Evolutionary conservation across 2,329 filamentous ascomycete genomes (phyloP), one percentile per base, ranked within the genome.

Genomic region (Ceratocystis diversiconidia): DNA sequence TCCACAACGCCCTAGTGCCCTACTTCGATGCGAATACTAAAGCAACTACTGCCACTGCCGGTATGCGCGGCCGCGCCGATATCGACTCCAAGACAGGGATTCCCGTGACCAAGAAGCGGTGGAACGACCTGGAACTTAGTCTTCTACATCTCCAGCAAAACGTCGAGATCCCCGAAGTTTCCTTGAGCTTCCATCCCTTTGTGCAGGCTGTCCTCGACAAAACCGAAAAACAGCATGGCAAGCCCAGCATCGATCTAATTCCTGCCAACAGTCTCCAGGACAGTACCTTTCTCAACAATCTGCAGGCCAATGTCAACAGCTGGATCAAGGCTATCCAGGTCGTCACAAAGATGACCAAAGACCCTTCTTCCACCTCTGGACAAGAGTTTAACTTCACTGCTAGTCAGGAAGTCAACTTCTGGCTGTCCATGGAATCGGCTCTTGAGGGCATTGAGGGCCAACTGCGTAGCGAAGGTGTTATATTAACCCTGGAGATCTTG

Each of bases 271-370:
- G 95, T n/a, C 79, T 96, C 43, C 86, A 90, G 67, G 94, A 96
- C 75, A 96, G 90, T 72, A 85, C 85, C 10, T 95, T 99, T 70
- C 86, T 96, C 71, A 99, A 99, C 76, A 91, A 88, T 70, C 80
- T 99, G 46, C 94, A 97, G 74, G 87, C 89, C 62, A 94, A 87
- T 61, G 94, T 97, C 68, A 99, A 97, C 74, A 87, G 87, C 69
- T 99, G 94, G 94, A 99, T 99, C 77, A 95, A 95, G 77, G 95
- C 92, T 10, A 99, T 99, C 69, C 92, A 96, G 74, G 87, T 88
- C 61, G 95, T 96, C 70, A 99, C 94, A 48, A 95, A 95, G 76
- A 88, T 96, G 79, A 90, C 90, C 50, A 86, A 91, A 72, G 94
- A 99, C 71, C 85, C 90, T 0, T 79, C 80, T 3, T 83, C 79